Evolutionary conservation across 805 yeast species (phyloP).

Genomic region (Spathaspora arborariae): DNA sequence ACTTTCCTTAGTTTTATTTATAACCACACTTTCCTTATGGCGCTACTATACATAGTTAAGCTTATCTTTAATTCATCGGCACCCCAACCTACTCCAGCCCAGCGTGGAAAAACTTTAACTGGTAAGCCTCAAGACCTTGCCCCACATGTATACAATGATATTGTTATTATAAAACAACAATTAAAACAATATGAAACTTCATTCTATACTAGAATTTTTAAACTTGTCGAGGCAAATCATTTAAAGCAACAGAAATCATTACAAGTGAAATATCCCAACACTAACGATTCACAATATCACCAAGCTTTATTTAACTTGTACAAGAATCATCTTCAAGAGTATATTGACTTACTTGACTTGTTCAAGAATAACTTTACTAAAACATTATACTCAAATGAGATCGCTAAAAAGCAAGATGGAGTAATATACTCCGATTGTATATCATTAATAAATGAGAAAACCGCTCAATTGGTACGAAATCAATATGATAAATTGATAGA

Average conservation of each 20-base stretch:
- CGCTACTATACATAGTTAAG: slow-evolving; percentile 2
- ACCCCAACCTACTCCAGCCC: slow-evolving; percentile 5
- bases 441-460: slow-evolving; percentile 9
- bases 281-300: slow-evolving; percentile 12
- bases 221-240: slow-evolving; percentile 19
- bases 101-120: slow-evolving; percentile 5
- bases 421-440: slow-evolving; percentile 8
- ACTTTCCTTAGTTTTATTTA: background rate
- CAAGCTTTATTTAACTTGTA: slow-evolving; percentile 15
- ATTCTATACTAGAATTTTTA: slow-evolving; percentile 20
- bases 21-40: background rate
- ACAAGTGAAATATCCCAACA: slow-evolving; percentile 9
- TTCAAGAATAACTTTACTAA: slow-evolving; percentile 22
- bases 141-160: slow-evolving; percentile 21
- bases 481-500: slow-evolving; percentile 29
- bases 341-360: slow-evolving; percentile 16
- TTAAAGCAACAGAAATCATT: slow-evolving; percentile 9
- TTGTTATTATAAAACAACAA: slow-evolving; percentile 16
- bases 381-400: slow-evolving; percentile 12
- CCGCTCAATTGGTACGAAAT: background rate
- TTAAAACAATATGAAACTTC: slow-evolving; percentile 19
- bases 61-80: slow-evolving; percentile 1
- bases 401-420: background rate
- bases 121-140: slow-evolving; percentile 19
- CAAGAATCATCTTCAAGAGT: slow-evolving; percentile 17